Percentiles rank a stretch among this genome's conserved stretches.
Evolutionary conservation across 352 stramenopile species (phyloP).

Genomic region (Phytophthora pistaciae): DNA sequence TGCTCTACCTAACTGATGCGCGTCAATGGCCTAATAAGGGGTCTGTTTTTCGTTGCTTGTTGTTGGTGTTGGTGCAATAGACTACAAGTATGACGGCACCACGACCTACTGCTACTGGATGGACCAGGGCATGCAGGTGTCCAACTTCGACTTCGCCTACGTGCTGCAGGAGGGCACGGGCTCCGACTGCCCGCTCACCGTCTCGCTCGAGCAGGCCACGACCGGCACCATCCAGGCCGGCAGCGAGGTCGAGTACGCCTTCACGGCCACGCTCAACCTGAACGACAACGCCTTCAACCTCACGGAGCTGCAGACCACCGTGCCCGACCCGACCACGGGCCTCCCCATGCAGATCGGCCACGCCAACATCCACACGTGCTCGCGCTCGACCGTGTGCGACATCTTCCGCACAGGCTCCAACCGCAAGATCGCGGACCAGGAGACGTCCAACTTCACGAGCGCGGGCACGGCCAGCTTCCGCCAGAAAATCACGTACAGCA

Average conservation of each 20-base stretch:
- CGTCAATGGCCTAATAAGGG: constrained; percentile 12
- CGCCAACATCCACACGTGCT: constrained; percentile 83
- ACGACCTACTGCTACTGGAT: constrained; percentile 89
- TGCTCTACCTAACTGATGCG: constrained; percentile 2
- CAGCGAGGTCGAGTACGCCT: constrained; percentile 66
- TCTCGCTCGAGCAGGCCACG: constrained; percentile 63
- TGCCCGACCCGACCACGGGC: constrained; percentile 62
- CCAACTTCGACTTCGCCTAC: constrained; percentile 78
- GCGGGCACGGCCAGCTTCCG: constrained; percentile 60
- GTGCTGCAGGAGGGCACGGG: constrained; percentile 53
- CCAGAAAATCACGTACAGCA: constrained; percentile 64
- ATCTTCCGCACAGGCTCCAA: constrained; percentile 73
- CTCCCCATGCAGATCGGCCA: constrained; percentile 76
- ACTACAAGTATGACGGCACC: constrained; percentile 78
- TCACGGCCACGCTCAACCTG: constrained; percentile 81
- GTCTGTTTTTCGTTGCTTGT: too few species aligned
- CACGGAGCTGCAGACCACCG: constrained; percentile 60
- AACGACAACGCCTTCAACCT: constrained; percentile 74
- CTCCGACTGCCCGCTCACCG: constrained; percentile 65
- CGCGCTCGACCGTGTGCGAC: constrained; percentile 72
- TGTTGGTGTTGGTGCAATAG: constrained; percentile 24
- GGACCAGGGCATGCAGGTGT: constrained; percentile 75
- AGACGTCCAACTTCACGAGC: constrained; percentile 83
- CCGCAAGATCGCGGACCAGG: constrained; percentile 74
- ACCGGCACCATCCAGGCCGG: constrained; percentile 39